phyloP scores from a whole-genome alignment of 805 yeast genomes.

The Metschnikowia cubensis region DNA sequence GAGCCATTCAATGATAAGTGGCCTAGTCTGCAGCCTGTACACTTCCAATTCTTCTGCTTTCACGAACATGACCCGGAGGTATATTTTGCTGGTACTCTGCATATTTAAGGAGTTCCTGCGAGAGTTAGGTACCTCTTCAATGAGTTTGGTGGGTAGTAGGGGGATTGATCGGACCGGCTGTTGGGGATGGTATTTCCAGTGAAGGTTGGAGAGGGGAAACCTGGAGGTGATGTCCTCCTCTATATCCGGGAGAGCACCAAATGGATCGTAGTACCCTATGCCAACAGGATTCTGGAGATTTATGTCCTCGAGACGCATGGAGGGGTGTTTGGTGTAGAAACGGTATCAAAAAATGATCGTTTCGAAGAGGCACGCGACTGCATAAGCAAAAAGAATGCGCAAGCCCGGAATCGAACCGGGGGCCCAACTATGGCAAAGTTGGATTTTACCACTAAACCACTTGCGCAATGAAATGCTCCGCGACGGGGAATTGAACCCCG shows the following conservation, averaged over 20 bases:
- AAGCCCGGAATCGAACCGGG: slow-evolving; percentile 24
- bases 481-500: slow-evolving; percentile 24
- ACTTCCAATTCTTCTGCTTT: slow-evolving; percentile 64
- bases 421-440: slow-evolving; percentile 22
- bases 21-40: slow-evolving; percentile 76
- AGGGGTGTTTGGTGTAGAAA: neutral
- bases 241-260: slow-evolving; percentile 49
- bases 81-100: slow-evolving; percentile 35
- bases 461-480: slow-evolving; percentile 19
- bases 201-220: slow-evolving; percentile 60
- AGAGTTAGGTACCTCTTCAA: slow-evolving; percentile 51
- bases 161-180: slow-evolving; percentile 64
- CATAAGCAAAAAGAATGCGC: slow-evolving; percentile 14
- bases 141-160: slow-evolving; percentile 47
- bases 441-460: slow-evolving; percentile 22
- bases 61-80: slow-evolving; percentile 66
- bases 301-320: slow-evolving; percentile 13
- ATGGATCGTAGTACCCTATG: slow-evolving; percentile 75
- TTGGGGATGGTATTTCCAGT: slow-evolving; percentile 54
- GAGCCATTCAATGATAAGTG: slow-evolving; percentile 79
- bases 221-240: slow-evolving; percentile 40
- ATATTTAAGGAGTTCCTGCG: slow-evolving; percentile 12
- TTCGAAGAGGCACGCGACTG: neutral
- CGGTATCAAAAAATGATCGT: neutral
- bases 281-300: slow-evolving; percentile 18